Evolutionary conservation across 768 basidiomycete species (phyloP), one percentile per base, ranked within the genome.

Genomic region (Psilocybe azurescens): DNA sequence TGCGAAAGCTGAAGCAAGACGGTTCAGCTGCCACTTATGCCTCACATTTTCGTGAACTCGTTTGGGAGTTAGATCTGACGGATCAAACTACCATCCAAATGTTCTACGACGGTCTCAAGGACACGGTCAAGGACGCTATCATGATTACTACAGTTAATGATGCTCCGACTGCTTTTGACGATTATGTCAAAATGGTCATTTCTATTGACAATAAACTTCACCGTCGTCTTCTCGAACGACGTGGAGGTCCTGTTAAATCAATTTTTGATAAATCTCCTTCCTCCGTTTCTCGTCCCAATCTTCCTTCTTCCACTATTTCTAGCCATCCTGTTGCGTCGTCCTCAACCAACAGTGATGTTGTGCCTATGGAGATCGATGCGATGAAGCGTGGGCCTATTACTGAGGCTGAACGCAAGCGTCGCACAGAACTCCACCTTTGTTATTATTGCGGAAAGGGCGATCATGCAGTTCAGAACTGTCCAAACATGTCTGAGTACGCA

Each of bases 351-450:
- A 64, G 62, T 56, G 63, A 70, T 38, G 63, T 67, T 53, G 67
- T 70, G 24, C 71, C 75, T 6, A 76, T 76, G 75, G 72, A 76
- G n/a, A 64, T 78, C 38, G 72, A 76, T 48, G 68, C 71, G 20
- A 58, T 69, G 5, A 44, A 58, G 36, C 69, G 69, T 30, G 72
- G 73, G 11, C 72, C 65, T 6, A 68, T 80, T 53, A 71, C 74
- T 0, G 32, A 62, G 3, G 70, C 66, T 2, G 76, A 78, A 63
- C 48, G 59, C 0, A 64, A 73, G 18, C 63, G 62, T n/a, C 71
- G 70, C 32, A 36, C 53, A 16, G 64, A 67, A 9, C 48, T 73
- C 0, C 65, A 67, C 18, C 69, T 80, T 2, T 80, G 78, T 64
- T 56, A 73, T 18, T 79, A 78, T 57, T 81, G 79, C 52, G 74